Percentiles rank a stretch among this genome's conserved stretches.
These are phyloP conservation scores for Iberis pinnata DNA, from an alignment of 345 rosid species.

Conservation along the genomic window DNA sequence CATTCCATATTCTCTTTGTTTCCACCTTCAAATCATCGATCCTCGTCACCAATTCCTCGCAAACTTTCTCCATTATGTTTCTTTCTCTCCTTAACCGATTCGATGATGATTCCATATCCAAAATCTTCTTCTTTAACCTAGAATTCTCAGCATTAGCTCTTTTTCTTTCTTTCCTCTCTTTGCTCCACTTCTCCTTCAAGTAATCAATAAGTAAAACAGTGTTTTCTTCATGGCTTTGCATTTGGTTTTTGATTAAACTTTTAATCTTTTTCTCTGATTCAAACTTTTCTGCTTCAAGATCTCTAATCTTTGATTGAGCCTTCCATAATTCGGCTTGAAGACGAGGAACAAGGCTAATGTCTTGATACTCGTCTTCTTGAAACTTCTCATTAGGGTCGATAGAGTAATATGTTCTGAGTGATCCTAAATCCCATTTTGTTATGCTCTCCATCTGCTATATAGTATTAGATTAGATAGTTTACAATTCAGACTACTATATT, in stretches of 20 bases:
- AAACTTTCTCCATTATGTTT: conserved; percentile 67
- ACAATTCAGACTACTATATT: too few species aligned
- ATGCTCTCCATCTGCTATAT: conserved; percentile 23
- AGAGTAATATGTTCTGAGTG: conserved; percentile 22
- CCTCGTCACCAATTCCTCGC: conserved; percentile 73
- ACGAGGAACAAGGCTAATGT: conserved; percentile 9
- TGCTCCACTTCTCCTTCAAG: conserved; percentile 19
- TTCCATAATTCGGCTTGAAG: conserved; percentile 27
- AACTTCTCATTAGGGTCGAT: conserved; percentile 15
- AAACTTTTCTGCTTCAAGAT: conserved; percentile 24
- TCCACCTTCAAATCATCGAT: conserved; percentile 52
- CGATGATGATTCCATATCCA: conserved; percentile 6
- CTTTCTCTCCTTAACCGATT: conserved; percentile 55
- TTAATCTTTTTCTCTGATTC: conserved; percentile 1
- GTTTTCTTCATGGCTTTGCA: neutral
- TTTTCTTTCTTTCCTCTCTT: conserved; percentile 26
- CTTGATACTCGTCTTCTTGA: conserved; percentile 13
- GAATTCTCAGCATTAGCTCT: conserved; percentile 47
- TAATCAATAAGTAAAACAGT: conserved; percentile 13
- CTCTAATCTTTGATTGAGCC: conserved; percentile 25
- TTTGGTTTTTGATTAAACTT: conserved; percentile 5
- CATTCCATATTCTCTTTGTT: conserved; percentile 45
- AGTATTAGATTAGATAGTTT: neutral
- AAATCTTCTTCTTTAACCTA: conserved; percentile 19
- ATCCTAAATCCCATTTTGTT: conserved; percentile 30